Evolutionary conservation across 192 early-diverging fungal genomes (phyloP).

Genomic region (Physocladia obscura): DNA sequence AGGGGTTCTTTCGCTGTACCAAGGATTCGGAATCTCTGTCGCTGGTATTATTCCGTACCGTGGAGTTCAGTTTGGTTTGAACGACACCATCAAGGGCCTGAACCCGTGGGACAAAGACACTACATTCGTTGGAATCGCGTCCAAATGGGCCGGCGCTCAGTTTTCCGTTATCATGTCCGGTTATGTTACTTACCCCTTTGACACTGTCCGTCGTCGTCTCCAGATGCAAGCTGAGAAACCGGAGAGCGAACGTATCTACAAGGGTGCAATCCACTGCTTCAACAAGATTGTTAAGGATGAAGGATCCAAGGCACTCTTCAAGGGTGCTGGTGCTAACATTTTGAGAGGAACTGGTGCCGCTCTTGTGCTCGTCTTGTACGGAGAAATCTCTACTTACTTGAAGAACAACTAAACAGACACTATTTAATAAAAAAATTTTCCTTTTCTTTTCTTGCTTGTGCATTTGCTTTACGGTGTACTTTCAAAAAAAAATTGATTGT

Average conservation of each 20-base stretch:
- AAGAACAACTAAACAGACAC: no score
- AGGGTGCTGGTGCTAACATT: slow-evolving; percentile 98
- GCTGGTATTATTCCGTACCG: slow-evolving; percentile 90
- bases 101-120: slow-evolving; percentile 37
- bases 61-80: slow-evolving; percentile 77
- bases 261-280: slow-evolving; percentile 81
- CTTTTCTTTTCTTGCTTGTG: no score
- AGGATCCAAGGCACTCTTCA: slow-evolving; percentile 92
- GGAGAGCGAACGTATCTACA: slow-evolving; percentile 69
- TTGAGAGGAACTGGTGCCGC: slow-evolving; percentile 97
- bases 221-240: slow-evolving; percentile 86
- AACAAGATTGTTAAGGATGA: slow-evolving; percentile 85
- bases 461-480: no score
- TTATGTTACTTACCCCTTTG: slow-evolving; percentile 84
- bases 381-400: slow-evolving; percentile 36
- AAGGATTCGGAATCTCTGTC: slow-evolving; percentile 88
- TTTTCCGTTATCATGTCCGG: slow-evolving; percentile 23
- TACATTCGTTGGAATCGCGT: slow-evolving; percentile 29
- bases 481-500: no score
- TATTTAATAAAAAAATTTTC: no score
- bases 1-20: slow-evolving; percentile 69
- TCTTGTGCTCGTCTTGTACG: slow-evolving; percentile 78
- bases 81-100: slow-evolving; percentile 65
- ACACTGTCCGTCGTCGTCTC: slow-evolving; percentile 95
- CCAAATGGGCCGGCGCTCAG: slow-evolving; percentile 32